phyloP scores from a whole-genome alignment of 768 basidiomycete genomes.

The Psilocybe sp. region DNA sequence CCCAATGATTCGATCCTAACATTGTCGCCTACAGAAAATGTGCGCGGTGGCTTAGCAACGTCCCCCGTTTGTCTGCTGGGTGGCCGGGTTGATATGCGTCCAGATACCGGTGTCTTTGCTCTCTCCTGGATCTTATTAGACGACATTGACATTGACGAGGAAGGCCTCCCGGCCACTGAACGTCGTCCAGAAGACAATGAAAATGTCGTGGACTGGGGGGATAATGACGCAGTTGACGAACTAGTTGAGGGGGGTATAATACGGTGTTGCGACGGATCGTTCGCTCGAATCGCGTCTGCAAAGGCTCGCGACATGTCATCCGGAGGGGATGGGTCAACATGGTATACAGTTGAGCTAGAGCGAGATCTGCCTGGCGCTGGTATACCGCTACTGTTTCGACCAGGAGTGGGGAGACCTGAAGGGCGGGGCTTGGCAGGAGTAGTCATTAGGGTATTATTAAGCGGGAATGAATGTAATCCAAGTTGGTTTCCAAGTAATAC shows the following conservation, averaged over 20 bases:
- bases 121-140: constrained; percentile 31
- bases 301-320: constrained; percentile 72
- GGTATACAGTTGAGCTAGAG: constrained; percentile 53
- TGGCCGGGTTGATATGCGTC: constrained; percentile 43
- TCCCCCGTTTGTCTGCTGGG: constrained; percentile 67
- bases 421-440: constrained; percentile 41
- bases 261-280: constrained; percentile 76
- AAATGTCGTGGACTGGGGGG: constrained; percentile 41
- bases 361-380: constrained; percentile 73
- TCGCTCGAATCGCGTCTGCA: constrained; percentile 75
- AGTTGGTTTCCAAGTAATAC: not conserved
- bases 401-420: constrained; percentile 40
- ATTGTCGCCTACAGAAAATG: constrained; percentile 72
- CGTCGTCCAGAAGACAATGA: constrained; percentile 50
- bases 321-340: constrained; percentile 37
- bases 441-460: constrained; percentile 22
- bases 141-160: constrained; percentile 62
- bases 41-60: constrained; percentile 40
- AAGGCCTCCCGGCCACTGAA: constrained; percentile 42
- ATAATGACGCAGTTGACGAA: constrained; percentile 44
- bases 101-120: constrained; percentile 51
- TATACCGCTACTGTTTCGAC: constrained; percentile 40
- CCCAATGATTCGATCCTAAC: constrained; percentile 88
- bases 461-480: too few species aligned
- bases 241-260: constrained; percentile 33